A percentile compares a stretch with the other conserved stretches of the same genome.
Conservation (phyloP, 306 rosid genomes). For the Ochetophila trinervis region DNA sequence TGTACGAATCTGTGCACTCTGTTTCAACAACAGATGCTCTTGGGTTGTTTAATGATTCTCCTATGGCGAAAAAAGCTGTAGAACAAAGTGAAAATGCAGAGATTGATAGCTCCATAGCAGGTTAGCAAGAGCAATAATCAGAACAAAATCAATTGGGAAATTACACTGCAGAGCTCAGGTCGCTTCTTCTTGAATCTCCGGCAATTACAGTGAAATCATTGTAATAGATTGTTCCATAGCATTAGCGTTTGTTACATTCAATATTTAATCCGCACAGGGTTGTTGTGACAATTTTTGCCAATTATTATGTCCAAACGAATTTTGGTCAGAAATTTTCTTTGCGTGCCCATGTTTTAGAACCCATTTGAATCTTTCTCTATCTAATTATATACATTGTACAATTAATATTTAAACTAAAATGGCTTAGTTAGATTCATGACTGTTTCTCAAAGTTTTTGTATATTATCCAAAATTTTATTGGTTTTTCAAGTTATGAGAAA, state of each 20-base stretch:
- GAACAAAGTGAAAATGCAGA: conserved; percentile 31
- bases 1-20: conserved; percentile 61
- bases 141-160: conserved; percentile 30
- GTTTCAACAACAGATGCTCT: conserved; percentile 67
- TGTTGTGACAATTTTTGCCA: no score
- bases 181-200: conserved; percentile 49
- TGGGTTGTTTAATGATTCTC: conserved; percentile 44
- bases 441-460: no score
- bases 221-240: conserved; percentile 16
- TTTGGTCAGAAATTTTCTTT: no score
- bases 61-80: conserved; percentile 31
- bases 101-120: conserved; percentile 9
- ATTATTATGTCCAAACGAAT: no score
- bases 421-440: no score
- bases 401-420: no score
- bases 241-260: no score
- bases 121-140: conserved; percentile 33
- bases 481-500: conserved; percentile 6
- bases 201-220: conserved; percentile 37
- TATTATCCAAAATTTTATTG: no score
- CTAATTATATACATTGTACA: no score
- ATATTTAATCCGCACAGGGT: no score
- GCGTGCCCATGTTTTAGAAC: no score
- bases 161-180: conserved; percentile 43
- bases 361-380: no score